These are phyloP conservation scores for Trichoderma gracile DNA, from an alignment of 2,329 filamentous ascomycete species.

Conservation along the genomic window DNA sequence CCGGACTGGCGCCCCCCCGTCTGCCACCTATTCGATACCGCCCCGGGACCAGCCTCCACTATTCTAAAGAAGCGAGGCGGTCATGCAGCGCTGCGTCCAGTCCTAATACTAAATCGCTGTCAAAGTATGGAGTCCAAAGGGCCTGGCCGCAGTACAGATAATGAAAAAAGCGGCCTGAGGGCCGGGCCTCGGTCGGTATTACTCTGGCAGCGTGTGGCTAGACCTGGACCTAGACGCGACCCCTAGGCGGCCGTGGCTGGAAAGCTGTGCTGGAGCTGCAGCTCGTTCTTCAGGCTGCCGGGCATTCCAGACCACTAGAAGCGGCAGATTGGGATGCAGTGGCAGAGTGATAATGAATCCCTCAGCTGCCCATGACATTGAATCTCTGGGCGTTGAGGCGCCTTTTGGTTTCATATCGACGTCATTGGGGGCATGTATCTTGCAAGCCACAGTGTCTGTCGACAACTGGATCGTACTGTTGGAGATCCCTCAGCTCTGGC, in stretches of 20 bases:
- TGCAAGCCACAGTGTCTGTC: constrained; percentile 5
- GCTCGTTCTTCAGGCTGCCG: too few species aligned
- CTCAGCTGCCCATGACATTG: too few species aligned
- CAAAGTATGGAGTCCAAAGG: not conserved
- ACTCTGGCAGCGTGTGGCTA: constrained; percentile 1
- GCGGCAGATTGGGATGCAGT: not conserved
- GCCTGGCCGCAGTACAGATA: not conserved
- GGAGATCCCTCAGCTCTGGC: not conserved
- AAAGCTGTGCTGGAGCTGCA: not conserved
- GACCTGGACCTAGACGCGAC: not conserved
- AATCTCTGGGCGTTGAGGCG: not conserved
- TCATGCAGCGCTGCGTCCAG: constrained; percentile 20
- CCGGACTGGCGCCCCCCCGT: not conserved
- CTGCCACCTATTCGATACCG: constrained; percentile 14
- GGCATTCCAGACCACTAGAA: not conserved
- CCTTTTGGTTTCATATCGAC: constrained; percentile 8
- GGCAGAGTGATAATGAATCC: not conserved
- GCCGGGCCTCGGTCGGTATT: constrained; percentile 17
- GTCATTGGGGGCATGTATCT: constrained; percentile 14
- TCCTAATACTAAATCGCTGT: constrained; percentile 6
- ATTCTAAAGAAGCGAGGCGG: constrained; percentile 13
- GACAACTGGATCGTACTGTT: not conserved
- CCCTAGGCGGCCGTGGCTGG: not conserved
- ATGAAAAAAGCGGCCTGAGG: constrained; percentile 8
- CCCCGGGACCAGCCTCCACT: constrained; percentile 22